Evolutionary conservation across 1,284 basidiomycete species (phyloP).

Genomic region (Athelia sp.): DNA sequence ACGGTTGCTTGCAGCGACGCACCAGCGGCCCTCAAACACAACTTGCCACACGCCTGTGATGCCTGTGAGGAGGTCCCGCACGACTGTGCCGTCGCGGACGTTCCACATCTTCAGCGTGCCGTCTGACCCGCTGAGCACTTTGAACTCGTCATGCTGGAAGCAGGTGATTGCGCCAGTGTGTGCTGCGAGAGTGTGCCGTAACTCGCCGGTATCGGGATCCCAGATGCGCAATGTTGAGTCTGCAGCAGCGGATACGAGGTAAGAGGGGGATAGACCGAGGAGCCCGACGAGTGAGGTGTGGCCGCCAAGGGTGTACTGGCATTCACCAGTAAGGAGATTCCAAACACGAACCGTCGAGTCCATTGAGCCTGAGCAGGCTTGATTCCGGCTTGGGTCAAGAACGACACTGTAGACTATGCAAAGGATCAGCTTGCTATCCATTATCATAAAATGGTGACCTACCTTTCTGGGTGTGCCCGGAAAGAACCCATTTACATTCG

Average conservation of each 20-base stretch:
- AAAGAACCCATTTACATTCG: slow-evolving; percentile 72
- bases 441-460: slow-evolving; percentile 3
- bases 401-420: slow-evolving; percentile 83
- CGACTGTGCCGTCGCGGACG: slow-evolving; percentile 75
- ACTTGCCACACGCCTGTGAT: slow-evolving; percentile 96
- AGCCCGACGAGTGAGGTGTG: slow-evolving; percentile 89
- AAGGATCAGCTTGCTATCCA: slow-evolving; percentile 9
- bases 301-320: slow-evolving; percentile 75
- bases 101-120: slow-evolving; percentile 98
- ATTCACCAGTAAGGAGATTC: slow-evolving; percentile 79
- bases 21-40: slow-evolving; percentile 87
- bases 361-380: slow-evolving; percentile 94
- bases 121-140: slow-evolving; percentile 89
- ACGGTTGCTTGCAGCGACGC: slow-evolving; percentile 87
- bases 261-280: slow-evolving; percentile 80
- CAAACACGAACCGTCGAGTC: slow-evolving; percentile 93
- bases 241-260: slow-evolving; percentile 90
- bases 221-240: slow-evolving; percentile 91
- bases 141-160: slow-evolving; percentile 96
- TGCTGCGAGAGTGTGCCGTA: slow-evolving; percentile 76
- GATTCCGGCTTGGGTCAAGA: slow-evolving; percentile 76
- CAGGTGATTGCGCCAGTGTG: slow-evolving; percentile 95
- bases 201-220: slow-evolving; percentile 80
- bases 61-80: slow-evolving; percentile 82
- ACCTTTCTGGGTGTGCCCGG: slow-evolving; percentile 92